Evolutionary conservation across 768 basidiomycete species (phyloP), one percentile per base, ranked within the genome.

Genomic region (Austroboletus festivus): DNA sequence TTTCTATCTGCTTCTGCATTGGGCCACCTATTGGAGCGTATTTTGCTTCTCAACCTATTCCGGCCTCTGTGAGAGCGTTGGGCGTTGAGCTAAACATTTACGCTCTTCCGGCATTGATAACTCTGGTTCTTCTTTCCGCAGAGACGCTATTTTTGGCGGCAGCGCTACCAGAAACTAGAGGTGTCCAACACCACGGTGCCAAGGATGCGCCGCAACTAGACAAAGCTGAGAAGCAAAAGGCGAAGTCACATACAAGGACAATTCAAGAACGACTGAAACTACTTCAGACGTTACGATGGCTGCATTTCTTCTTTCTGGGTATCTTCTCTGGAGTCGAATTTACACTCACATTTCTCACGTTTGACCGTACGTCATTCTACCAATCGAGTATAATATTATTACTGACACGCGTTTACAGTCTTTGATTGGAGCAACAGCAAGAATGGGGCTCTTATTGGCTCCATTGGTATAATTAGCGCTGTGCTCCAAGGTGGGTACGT

Each of bases 281-380:
- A 21, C 78, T 97, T 43, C 75, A 71, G 55, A 63, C 72, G 9
- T 72, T 94, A 38, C 82, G 85, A 33, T 68, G 71, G 38, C 65
- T 89, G 15, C 94, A 98, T 64, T 86, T 93, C 64, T 67, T 84
- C 39, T 99, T 97, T 73, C 72, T 98, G 51, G 80, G 85, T 44
- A 64, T 95, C 42, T 98, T 99, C 68, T 94, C 94, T 2, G 95
- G 94, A 12, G 81, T 96, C 42, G 95, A 99, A 64, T 97, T 97
- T 68, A 99, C 95, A 0, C 74, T 99, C 19, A 95, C 93, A 0
- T 98, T 98, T 76, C 73, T 97, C 40, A 96, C 89, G 2, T 93
- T 91, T 59, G 89, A 92, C 64, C 68, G 91, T 87, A 70, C 66
- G 85, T 76, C 41, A 21, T 54, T 16, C 10, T 6, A 52, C 48